Evolutionary conservation across 495 filamentous ascomycete species (phyloP).

Genomic region (Opeltia flavorubescens): DNA sequence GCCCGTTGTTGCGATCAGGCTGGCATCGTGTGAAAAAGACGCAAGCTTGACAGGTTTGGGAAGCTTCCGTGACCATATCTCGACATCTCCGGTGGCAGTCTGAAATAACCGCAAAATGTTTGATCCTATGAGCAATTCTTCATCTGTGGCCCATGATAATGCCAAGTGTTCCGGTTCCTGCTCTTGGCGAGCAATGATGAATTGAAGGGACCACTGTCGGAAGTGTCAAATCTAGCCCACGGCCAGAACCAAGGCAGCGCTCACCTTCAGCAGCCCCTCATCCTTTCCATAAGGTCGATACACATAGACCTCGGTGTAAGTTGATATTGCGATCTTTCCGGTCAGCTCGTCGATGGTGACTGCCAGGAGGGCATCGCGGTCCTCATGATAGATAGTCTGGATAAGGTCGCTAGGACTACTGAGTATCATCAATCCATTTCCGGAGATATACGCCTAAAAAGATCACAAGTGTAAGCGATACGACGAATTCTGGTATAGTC

Average conservation of each 20-base stretch:
- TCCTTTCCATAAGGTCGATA: conserved; percentile 65
- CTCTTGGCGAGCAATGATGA: conserved; percentile 27
- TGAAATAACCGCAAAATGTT: conserved; percentile 52
- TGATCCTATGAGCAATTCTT: conserved; percentile 70
- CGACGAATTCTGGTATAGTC: neutral
- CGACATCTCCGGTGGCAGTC: conserved; percentile 9
- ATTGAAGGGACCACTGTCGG: conserved; percentile 39
- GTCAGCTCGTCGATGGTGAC: conserved; percentile 65
- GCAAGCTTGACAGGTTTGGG: conserved; percentile 65
- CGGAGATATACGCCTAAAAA: conserved; percentile 71
- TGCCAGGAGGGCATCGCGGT: conserved; percentile 53
- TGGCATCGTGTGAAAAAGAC: conserved; percentile 70
- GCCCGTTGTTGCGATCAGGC: conserved; percentile 71
- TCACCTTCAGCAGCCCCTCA: conserved; percentile 54
- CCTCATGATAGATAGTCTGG: conserved; percentile 84
- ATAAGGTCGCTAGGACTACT: conserved; percentile 57
- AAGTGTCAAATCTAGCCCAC: conserved; percentile 2
- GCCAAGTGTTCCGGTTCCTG: conserved; percentile 38
- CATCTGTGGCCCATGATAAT: conserved; percentile 72
- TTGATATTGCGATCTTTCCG: conserved; percentile 72
- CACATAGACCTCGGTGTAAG: conserved; percentile 49
- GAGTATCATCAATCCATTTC: conserved; percentile 74
- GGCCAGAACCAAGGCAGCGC: neutral
- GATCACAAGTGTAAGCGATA: conserved; percentile 8
- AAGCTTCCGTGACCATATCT: conserved; percentile 61